Percentiles rank a stretch among this genome's conserved stretches.
These are phyloP conservation scores for Pinus albicaulis DNA, from an alignment of 75 land plant genomes.

Conservation along the genomic window DNA sequence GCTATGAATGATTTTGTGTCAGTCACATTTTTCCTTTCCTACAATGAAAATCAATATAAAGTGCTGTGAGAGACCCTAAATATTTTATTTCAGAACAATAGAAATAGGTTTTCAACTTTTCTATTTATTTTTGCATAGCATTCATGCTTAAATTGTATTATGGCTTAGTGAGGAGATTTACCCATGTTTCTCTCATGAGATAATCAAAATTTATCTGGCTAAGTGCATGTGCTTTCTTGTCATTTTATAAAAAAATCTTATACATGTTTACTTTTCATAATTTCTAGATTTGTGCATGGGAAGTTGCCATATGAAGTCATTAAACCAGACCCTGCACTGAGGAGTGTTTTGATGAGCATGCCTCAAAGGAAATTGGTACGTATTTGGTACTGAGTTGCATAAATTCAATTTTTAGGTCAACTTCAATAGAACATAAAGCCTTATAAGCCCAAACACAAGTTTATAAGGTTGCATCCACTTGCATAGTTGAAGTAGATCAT, in stretches of 20 bases:
- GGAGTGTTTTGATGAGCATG: conserved; percentile 52
- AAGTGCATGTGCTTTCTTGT: not conserved
- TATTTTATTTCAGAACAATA: not conserved
- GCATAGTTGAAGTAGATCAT: too few species aligned
- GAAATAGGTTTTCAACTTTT: not conserved
- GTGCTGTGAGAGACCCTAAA: not conserved
- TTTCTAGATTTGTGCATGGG: conserved; percentile 73
- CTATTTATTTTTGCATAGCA: too few species aligned
- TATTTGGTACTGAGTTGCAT: not conserved
- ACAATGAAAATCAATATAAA: not conserved
- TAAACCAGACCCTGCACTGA: conserved; percentile 53
- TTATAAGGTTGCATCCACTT: too few species aligned
- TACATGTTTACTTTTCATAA: not conserved
- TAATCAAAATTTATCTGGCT: not conserved
- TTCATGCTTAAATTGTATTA: too few species aligned
- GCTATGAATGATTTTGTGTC: not conserved
- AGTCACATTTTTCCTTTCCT: not conserved
- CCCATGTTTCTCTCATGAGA: not conserved
- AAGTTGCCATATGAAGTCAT: conserved; percentile 66
- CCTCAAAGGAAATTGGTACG: conserved; percentile 70
- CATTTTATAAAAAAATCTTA: not conserved
- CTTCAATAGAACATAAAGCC: not conserved
- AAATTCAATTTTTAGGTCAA: not conserved
- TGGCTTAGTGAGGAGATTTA: not conserved
- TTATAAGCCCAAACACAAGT: not conserved